phyloP scores from a whole-genome alignment of 2,329 filamentous ascomycete genomes.

The Akanthomyces uredinophilus region DNA sequence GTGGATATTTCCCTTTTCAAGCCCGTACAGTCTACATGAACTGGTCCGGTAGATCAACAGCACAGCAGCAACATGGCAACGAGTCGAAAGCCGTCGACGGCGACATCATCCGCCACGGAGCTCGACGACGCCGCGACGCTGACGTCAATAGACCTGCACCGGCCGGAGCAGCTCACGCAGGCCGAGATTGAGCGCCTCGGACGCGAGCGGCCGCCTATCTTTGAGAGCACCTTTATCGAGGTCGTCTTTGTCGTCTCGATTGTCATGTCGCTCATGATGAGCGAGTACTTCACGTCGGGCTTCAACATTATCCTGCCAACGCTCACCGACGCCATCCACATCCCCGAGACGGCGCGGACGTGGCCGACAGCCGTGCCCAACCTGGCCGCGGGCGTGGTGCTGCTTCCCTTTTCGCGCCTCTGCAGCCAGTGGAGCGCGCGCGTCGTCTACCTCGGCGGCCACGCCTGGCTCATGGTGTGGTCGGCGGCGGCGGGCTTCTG shows the following conservation, averaged over 20 bases:
- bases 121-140: neutral
- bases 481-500: constrained; percentile 62
- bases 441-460: constrained; percentile 47
- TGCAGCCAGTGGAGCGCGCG: constrained; percentile 55
- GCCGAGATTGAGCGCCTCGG: constrained; percentile 50
- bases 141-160: neutral
- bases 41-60: too few species aligned
- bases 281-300: constrained; percentile 18
- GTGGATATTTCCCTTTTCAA: neutral
- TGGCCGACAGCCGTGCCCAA: constrained; percentile 60
- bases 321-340: constrained; percentile 54
- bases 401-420: constrained; percentile 55
- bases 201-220: constrained; percentile 50
- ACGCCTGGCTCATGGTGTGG: constrained; percentile 58
- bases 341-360: constrained; percentile 53
- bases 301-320: constrained; percentile 52
- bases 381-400: constrained; percentile 44
- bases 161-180: neutral
- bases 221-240: constrained; percentile 47
- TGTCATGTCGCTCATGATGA: constrained; percentile 14
- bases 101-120: neutral
- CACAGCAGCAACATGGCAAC: neutral
- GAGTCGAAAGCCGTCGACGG: constrained; percentile 2
- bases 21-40: too few species aligned
- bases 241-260: constrained; percentile 41